phyloP scores from a whole-genome alignment of 2,329 filamentous ascomycete species.

The Orbilia oligospora region DNA sequence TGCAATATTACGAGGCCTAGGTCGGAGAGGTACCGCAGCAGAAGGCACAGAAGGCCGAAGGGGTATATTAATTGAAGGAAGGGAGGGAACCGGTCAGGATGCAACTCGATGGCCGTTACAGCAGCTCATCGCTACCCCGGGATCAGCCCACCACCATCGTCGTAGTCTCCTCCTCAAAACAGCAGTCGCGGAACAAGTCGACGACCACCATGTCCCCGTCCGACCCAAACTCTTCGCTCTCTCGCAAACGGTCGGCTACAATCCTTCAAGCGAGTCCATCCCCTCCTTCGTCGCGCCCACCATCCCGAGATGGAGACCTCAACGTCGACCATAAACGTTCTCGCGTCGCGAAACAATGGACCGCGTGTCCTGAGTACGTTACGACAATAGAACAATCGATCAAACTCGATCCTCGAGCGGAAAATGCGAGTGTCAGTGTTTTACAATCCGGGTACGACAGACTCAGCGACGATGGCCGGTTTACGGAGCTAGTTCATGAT shows the following conservation, averaged over 20 bases:
- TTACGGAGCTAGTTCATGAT: constrained; percentile 59
- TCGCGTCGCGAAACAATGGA: constrained; percentile 57
- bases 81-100: constrained; percentile 33
- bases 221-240: constrained; percentile 29
- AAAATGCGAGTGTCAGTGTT: constrained; percentile 60
- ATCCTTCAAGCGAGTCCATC: constrained; percentile 52
- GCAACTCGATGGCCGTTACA: constrained; percentile 49
- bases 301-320: constrained; percentile 40
- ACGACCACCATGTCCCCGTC: constrained; percentile 41
- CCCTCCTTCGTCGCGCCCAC: constrained; percentile 56
- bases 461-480: constrained; percentile 57
- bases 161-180: constrained; percentile 25
- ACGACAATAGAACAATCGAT: constrained; percentile 61
- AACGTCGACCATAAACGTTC: constrained; percentile 56
- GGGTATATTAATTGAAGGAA: constrained; percentile 35
- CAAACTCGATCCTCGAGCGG: constrained; percentile 61
- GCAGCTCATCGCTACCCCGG: constrained; percentile 38
- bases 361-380: constrained; percentile 53
- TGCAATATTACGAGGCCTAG: constrained; percentile 17
- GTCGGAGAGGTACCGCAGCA: constrained; percentile 1
- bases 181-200: constrained; percentile 24
- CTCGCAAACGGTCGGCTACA: constrained; percentile 57
- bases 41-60: constrained; percentile 18
- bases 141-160: constrained; percentile 35
- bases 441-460: constrained; percentile 59